Evolutionary conservation across 352 stramenopile species (phyloP), one percentile per base, ranked within the genome.

Genomic region (Pythium guiyangense): DNA sequence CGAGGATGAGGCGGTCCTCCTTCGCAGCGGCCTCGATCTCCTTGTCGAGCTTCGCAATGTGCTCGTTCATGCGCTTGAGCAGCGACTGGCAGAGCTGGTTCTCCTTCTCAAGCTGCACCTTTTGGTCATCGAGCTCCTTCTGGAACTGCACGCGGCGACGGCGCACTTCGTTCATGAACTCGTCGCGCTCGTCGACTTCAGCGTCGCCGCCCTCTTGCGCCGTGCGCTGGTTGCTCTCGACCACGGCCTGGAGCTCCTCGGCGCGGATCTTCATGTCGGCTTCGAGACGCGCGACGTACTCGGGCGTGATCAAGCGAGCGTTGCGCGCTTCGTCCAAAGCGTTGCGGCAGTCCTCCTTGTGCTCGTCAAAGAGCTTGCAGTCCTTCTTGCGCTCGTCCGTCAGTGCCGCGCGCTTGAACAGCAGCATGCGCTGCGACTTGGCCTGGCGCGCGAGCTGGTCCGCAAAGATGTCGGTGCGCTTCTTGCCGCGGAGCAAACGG

Each of bases 121-220:
- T 70, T 54, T 92, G 79, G 63, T 88, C 76, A 51, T 92, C 78
- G 39, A 94, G 68, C 52, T 92, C 80, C 66, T 90, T 88, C 70
- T 94, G 85, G 75, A 93, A 94, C 54, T 87, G 75, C 5, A 64
- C 70, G 50, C 85, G 85, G 54, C 83, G 85, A 47, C 71, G 69
- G 39, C 85, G 85, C 9, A 93, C 83, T 12, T 92, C 81, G 64
- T 94, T 94, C 85, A 94, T 94, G 59, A 93, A 94, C 66, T 90
- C 80, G 54, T 94, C 85, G 49, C 85, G 80, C 57, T 92, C 79
- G 54, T 94, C 83, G 18, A 92, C 66, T 53, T 90, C 82, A 1
- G 52, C 34, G 63, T 92, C 80, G 14, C 77, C 76, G 39, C 85
- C 85, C 53, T 94, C 85, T 54, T 86, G 79, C 22, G 79, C 66